Evolutionary conservation across 208 protist genomes (phyloP), one percentile per base, ranked within the genome.

Genomic region (Acanthamoeba triangularis): DNA sequence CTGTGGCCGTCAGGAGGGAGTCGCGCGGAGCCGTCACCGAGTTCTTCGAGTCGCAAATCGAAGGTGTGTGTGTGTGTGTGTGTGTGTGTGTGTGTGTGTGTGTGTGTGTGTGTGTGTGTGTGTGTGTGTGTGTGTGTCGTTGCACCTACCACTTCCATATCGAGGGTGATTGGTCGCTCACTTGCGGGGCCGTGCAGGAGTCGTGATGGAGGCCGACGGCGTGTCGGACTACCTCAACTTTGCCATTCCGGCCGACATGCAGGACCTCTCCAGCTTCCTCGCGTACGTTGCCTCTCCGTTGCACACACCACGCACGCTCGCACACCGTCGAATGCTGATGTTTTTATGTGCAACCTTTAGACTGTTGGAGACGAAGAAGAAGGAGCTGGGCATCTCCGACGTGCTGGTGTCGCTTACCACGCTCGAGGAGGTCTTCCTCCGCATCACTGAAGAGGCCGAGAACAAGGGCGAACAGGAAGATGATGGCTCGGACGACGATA

Each of bases 401-500:
- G 35, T 96, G 52, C 95, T 95, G 54, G 52, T 97, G 14, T 88
- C 61, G 28, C 94, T 96, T 35, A 94, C 95, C 41, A 97, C 96
- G 28, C 92, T 97, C 30, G 96, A 97, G 76, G 96, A 97, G 35
- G 96, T 97, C 37, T 97, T 97, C 90, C 82, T 97, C 6, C 52
- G 54, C 10, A 90, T 95, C 56, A 74, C 74, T 54, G 49, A 92
- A 61, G 69, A 85, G 25, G 69, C 72, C 7, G 90, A 94, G 37
- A 65, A 78, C 13, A 47, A 23, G 37, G 85, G 37, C 14, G 28
- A 59, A 1, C 78, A 87, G 47, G 78, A 87, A 0, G 78, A 87
- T 25, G 20, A 33, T 5, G 20, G 4, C 49, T 61, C 49, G 20
- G 78, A 87, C 11, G 78, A 87, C 5, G 78, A 87, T 1, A 56